Percentiles rank a stretch among this genome's conserved stretches.
Evolutionary conservation across 148 eudicot genomes (phyloP).

Genomic region (Nyssa sinensis): DNA sequence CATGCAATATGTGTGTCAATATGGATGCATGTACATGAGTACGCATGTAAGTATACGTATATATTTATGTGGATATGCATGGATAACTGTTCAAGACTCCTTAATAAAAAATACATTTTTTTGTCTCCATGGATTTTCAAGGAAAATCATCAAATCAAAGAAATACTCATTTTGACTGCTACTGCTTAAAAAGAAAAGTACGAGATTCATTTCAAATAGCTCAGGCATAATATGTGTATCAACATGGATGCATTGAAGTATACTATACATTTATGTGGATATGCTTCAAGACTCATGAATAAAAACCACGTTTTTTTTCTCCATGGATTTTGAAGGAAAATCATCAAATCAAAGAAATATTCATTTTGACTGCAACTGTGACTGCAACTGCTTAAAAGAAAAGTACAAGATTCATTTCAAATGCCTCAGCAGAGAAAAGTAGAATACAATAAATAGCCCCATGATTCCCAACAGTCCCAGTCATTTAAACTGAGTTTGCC

Average conservation of each 20-base stretch:
- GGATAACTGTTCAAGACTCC: neutral
- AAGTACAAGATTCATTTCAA: neutral
- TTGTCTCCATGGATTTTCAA: neutral
- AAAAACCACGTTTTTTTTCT: too few species aligned
- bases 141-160: neutral
- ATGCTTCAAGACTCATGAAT: too few species aligned
- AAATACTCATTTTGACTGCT: neutral
- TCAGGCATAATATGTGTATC: too few species aligned
- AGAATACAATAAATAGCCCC: too few species aligned
- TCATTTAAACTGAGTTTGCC: neutral
- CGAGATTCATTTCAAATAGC: too few species aligned
- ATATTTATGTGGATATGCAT: neutral
- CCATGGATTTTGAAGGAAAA: neutral
- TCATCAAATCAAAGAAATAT: neutral
- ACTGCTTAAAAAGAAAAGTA: too few species aligned
- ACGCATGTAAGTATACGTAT: neutral
- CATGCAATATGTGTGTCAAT: neutral
- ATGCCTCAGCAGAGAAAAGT: neutral
- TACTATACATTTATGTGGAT: too few species aligned
- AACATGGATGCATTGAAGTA: too few species aligned
- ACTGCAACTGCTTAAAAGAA: too few species aligned
- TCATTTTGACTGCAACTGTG: neutral
- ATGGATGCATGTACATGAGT: too few species aligned
- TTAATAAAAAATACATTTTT: neutral
- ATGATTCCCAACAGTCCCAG: neutral